Conservation (phyloP, 768 basidiomycete genomes). For the Russula lepida region DNA sequence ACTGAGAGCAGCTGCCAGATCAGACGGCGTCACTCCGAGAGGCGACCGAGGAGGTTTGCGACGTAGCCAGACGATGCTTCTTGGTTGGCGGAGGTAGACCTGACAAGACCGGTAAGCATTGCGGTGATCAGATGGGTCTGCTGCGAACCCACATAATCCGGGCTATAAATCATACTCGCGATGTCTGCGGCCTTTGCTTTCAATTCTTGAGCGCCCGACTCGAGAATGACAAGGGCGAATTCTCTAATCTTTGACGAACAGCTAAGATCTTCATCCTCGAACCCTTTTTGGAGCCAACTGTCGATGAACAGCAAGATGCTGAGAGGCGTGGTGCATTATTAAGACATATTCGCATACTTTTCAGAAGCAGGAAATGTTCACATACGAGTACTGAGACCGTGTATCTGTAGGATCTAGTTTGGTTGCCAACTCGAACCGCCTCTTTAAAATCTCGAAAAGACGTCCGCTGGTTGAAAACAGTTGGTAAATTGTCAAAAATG, state of each 20-base stretch:
- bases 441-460: conserved; percentile 5
- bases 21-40: background rate
- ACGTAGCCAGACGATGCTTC: background rate
- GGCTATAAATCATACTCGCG: background rate
- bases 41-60: background rate
- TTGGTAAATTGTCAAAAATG: conserved; percentile 8
- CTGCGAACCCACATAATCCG: conserved; percentile 1
- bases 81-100: conserved; percentile 3
- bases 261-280: conserved; percentile 1
- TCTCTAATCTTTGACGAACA: conserved; percentile 1
- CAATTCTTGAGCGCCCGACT: background rate
- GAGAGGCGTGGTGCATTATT: background rate
- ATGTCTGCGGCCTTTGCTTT: conserved; percentile 3
- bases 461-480: conserved; percentile 1
- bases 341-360: background rate
- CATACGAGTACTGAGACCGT: background rate
- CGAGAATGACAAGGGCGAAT: background rate
- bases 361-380: background rate
- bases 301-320: conserved; percentile 12
- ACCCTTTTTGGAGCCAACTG: conserved; percentile 13
- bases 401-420: background rate
- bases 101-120: background rate
- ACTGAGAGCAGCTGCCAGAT: conserved; percentile 5
- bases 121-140: too few species aligned
- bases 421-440: conserved; percentile 1